phyloP scores from a whole-genome alignment of 345 rosid species.

The Laguncularia racemosa region DNA sequence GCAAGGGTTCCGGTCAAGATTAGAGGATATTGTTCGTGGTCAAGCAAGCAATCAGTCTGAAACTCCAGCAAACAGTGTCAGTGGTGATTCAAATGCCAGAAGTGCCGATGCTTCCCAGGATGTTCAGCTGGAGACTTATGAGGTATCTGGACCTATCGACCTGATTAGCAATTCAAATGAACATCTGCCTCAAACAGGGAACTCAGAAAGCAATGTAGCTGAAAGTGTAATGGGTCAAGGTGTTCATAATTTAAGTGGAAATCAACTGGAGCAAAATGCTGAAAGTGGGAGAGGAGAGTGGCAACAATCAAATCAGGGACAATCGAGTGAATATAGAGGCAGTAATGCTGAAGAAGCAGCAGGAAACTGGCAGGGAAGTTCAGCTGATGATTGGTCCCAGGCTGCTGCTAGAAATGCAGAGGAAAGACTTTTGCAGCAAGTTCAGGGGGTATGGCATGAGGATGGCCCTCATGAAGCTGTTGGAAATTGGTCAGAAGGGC shows the following conservation, averaged over 20 bases:
- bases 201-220: conserved; percentile 26
- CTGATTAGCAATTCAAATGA: conserved; percentile 30
- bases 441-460: conserved; percentile 52
- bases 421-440: conserved; percentile 42
- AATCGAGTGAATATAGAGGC: conserved; percentile 42
- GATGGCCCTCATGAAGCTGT: conserved; percentile 42
- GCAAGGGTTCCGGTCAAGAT: conserved; percentile 82
- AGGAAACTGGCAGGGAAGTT: conserved; percentile 45
- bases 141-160: conserved; percentile 33
- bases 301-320: conserved; percentile 37
- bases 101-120: conserved; percentile 32
- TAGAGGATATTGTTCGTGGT: conserved; percentile 60
- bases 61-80: conserved; percentile 26
- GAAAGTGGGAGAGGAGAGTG: conserved; percentile 42
- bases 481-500: conserved; percentile 56
- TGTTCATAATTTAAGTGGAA: conserved; percentile 31
- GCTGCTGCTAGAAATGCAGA: conserved; percentile 35
- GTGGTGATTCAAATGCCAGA: conserved; percentile 32
- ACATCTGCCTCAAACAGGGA: conserved; percentile 35
- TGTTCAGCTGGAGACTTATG: conserved; percentile 31
- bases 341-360: conserved; percentile 43
- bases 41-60: conserved; percentile 57
- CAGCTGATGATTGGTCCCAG: conserved; percentile 44
- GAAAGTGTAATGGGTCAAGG: conserved; percentile 42
- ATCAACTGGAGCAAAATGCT: conserved; percentile 37